Evolutionary conservation across 2,329 filamentous ascomycete genomes (phyloP).

Genomic region (Tricladium varicosporioides): DNA sequence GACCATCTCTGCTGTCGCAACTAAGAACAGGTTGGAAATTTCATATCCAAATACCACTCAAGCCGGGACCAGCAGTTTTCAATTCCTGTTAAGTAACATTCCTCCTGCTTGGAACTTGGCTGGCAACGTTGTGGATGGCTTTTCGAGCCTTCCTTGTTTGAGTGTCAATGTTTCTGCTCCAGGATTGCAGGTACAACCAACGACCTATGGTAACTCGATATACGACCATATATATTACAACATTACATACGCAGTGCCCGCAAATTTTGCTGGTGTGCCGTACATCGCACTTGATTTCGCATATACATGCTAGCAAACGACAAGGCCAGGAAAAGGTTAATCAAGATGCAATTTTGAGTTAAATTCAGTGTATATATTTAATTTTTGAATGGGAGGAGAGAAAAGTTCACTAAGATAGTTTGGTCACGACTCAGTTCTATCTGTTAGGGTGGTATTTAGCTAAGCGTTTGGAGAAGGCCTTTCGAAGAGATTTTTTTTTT

Average conservation of each 20-base stretch:
- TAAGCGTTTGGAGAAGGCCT: too few relatives aligned
- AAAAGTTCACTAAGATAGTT: too few relatives aligned
- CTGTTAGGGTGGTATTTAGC: too few relatives aligned
- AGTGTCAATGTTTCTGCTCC: slow-evolving; percentile 38
- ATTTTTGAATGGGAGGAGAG: too few relatives aligned
- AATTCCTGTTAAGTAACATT: slow-evolving; percentile 39
- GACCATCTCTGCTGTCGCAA: slow-evolving; percentile 40
- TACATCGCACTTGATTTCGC: slow-evolving; percentile 35
- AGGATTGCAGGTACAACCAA: slow-evolving; percentile 37
- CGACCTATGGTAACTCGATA: slow-evolving; percentile 38
- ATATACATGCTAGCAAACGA: slow-evolving; percentile 34
- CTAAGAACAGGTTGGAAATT: slow-evolving; percentile 34
- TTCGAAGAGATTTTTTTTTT: too few relatives aligned
- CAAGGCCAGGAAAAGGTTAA: too few relatives aligned
- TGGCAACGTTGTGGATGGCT: slow-evolving; percentile 32
- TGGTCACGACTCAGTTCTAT: too few relatives aligned
- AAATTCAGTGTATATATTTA: too few relatives aligned
- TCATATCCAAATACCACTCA: slow-evolving; percentile 42
- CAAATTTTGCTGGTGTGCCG: slow-evolving; percentile 39
- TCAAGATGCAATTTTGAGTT: too few relatives aligned
- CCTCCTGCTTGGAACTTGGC: slow-evolving; percentile 39
- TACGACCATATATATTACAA: slow-evolving; percentile 45
- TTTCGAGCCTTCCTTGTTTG: slow-evolving; percentile 40
- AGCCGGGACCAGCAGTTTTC: slow-evolving; percentile 39
- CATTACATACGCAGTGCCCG: slow-evolving; percentile 44